Evolutionary conservation across 352 stramenopile species (phyloP), one percentile per base, ranked within the genome.

Genomic region (Phytophthora litchii): DNA sequence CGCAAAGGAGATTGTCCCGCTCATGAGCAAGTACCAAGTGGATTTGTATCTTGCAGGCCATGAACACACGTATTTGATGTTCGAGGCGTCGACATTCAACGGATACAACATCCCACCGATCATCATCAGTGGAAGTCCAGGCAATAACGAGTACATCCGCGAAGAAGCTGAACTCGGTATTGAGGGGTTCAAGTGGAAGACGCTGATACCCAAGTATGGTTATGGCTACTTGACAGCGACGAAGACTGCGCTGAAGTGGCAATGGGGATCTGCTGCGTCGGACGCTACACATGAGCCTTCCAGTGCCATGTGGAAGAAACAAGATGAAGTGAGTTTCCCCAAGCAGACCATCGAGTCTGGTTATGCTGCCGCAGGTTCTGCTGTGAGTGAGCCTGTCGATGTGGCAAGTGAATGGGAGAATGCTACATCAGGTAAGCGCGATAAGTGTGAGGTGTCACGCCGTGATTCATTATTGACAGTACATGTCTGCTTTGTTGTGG

Each of bases 91-190:
- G 12, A 80, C 54, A 19, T 69, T 86, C 21, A 67, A 72, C 21
- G 46, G 45, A 21, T 89, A 83, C 61, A 68, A 69, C 20, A 52
- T 92, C 4, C 83, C 83, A 35, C 79, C 79, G 3, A 84, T 89
- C 45, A 88, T 92, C 46, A 83, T 92, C 59, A 86, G 75, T 16
- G 83, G 83, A 17, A 89, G 78, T 35, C 50, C 79, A 0, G 83
- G 83, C 45, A 92, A 92, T 69, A 91, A 91, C 54, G 83, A 92
- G 60, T 92, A 72, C 48, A 84, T 91, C 45, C 77, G 80, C 1
- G 48, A 72, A 4, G 54, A 81, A 34, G 41, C 57, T 1, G 52
- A 84, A 6, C 68, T 92, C n/a, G 52, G 64, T 29, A 79, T 89
- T 20, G 60, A 73, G n/a, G 78, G 65, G 5, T 90, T 88, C 38